phyloP scores from a whole-genome alignment of 768 basidiomycete species.

The Lentinula lateritia region DNA sequence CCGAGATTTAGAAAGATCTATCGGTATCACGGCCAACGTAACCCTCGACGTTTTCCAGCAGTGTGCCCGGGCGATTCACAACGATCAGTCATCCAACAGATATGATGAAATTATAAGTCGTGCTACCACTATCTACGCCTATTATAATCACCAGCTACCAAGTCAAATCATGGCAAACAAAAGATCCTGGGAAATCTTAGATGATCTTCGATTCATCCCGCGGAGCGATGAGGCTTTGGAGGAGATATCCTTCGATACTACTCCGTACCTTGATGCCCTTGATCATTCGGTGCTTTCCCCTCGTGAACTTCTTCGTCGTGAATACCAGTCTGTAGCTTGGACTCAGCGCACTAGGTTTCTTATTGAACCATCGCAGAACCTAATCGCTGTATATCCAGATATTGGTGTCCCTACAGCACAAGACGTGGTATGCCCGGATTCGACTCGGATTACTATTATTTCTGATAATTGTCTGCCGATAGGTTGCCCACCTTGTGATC shows the following conservation, averaged over 20 bases:
- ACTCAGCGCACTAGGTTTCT: conserved; percentile 37
- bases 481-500: conserved; percentile 37
- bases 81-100: background rate
- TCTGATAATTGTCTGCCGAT: background rate
- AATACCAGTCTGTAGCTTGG: conserved; percentile 40
- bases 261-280: conserved; percentile 15
- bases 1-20: background rate
- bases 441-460: background rate
- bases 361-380: conserved; percentile 20
- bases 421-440: conserved; percentile 36
- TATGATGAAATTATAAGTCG: background rate
- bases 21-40: background rate
- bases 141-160: conserved; percentile 2
- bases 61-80: background rate
- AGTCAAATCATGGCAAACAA: background rate
- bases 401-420: conserved; percentile 32
- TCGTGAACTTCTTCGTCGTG: conserved; percentile 26
- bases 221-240: conserved; percentile 12
- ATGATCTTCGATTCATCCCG: conserved; percentile 35
- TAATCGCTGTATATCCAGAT: conserved; percentile 27
- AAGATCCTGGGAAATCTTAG: conserved; percentile 24
- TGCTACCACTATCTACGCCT: background rate
- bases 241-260: background rate
- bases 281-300: conserved; percentile 33
- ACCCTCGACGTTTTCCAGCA: background rate